phyloP scores from a whole-genome alignment of 2,329 filamentous ascomycete genomes.

The Aspergillus ochraceoroseus region DNA sequence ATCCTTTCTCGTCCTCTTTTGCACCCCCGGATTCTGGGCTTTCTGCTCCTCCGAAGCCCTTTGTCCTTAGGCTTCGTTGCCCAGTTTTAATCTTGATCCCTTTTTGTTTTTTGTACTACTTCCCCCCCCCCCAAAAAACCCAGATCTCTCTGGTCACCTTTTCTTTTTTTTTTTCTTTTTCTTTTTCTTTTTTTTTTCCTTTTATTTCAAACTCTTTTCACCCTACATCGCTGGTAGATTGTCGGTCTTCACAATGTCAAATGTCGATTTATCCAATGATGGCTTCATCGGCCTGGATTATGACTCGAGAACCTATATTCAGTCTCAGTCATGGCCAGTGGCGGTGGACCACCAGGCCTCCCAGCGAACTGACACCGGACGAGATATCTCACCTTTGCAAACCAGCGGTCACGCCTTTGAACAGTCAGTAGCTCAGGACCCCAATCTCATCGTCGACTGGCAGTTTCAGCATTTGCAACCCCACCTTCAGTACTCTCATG shows the following conservation, averaged over 20 bases:
- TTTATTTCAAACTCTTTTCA: slow-evolving; percentile 15
- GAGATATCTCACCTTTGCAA: slow-evolving; percentile 44
- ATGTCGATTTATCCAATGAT: slow-evolving; percentile 44
- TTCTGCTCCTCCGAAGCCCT: slow-evolving; percentile 30
- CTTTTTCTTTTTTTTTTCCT: slow-evolving; percentile 12
- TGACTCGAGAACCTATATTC: slow-evolving; percentile 45
- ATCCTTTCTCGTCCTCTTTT: slow-evolving; percentile 31
- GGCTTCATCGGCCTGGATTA: slow-evolving; percentile 47
- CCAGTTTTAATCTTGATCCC: slow-evolving; percentile 15
- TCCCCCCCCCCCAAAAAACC: too few relatives aligned
- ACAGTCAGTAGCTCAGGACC: slow-evolving; percentile 43
- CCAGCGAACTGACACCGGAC: slow-evolving; percentile 35
- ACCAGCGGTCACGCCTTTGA: slow-evolving; percentile 43
- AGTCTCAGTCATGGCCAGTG: slow-evolving; percentile 43
- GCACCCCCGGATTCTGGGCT: slow-evolving; percentile 29
- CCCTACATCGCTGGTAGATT: slow-evolving; percentile 21
- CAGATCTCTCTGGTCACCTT: too few relatives aligned
- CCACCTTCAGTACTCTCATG: slow-evolving; percentile 41
- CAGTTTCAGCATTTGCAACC: slow-evolving; percentile 42
- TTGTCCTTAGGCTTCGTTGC: slow-evolving; percentile 24
- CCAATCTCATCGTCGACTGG: slow-evolving; percentile 45
- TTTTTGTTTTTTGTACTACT: slow-evolving; percentile 24
- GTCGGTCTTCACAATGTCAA: slow-evolving; percentile 36
- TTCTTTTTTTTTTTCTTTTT: slow-evolving; percentile 15
- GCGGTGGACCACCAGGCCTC: slow-evolving; percentile 41